A percentile compares a stretch with the other conserved stretches of the same genome.
Conservation (phyloP, 768 basidiomycete genomes). For the Phaffia tasmanica region DNA sequence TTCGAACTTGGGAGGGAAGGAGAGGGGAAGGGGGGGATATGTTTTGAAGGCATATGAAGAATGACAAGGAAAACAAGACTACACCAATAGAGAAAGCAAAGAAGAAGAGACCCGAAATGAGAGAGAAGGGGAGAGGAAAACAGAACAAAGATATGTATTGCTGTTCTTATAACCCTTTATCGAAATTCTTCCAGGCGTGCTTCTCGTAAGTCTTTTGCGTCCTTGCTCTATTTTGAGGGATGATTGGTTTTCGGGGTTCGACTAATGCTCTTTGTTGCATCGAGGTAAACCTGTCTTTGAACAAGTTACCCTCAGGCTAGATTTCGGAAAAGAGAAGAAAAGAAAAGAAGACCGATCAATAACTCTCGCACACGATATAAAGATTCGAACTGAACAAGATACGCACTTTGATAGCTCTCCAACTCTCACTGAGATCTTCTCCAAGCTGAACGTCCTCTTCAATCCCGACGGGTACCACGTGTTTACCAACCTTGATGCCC, state of each 20-base stretch:
- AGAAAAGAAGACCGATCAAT: background rate
- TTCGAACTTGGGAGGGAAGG: background rate
- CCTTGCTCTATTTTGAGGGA: background rate
- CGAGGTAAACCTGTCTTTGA: constrained; percentile 76
- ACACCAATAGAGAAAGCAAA: background rate
- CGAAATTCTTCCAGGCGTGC: constrained; percentile 1
- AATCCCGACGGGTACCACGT: constrained; percentile 52
- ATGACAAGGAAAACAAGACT: background rate
- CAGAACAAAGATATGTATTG: background rate
- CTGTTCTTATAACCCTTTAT: constrained; percentile 19
- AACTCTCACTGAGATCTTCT: constrained; percentile 74
- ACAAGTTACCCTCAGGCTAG: constrained; percentile 86
- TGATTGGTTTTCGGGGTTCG: constrained; percentile 69
- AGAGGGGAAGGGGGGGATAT: background rate
- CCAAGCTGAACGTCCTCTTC: constrained; percentile 76
- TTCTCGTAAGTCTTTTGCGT: background rate
- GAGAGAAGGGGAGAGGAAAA: background rate
- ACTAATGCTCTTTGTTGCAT: constrained; percentile 76
- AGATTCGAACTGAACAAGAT: background rate
- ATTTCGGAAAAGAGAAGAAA: constrained; percentile 1
- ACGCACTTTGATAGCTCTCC: constrained; percentile 69
- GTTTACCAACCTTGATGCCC: constrained; percentile 68
- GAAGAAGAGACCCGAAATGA: background rate
- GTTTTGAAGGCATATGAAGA: background rate
- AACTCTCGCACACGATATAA: background rate